Conservation (phyloP, 805 yeast species). For the Komagataella kurtzmanii region DNA sequence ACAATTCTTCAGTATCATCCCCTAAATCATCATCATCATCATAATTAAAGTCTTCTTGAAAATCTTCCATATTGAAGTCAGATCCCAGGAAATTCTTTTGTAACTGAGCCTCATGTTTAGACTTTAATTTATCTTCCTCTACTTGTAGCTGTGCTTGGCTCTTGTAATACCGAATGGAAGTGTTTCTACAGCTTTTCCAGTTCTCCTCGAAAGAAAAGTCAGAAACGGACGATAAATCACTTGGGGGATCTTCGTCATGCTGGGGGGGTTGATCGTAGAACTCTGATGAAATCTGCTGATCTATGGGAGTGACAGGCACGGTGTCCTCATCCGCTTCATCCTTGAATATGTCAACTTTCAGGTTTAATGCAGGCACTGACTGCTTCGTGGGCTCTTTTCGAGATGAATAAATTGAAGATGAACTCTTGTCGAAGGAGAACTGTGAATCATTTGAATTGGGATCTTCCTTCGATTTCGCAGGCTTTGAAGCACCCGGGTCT, state of each 20-base stretch:
- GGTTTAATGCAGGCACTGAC: neutral
- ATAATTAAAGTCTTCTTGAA: conserved; percentile 18
- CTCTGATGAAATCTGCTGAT: neutral
- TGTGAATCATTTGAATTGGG: neutral
- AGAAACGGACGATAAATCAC: conserved; percentile 10
- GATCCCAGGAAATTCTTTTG: conserved; percentile 12
- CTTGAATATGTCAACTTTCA: neutral
- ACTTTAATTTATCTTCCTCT: conserved; percentile 9
- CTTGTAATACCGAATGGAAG: conserved; percentile 23
- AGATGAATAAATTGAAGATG: neutral
- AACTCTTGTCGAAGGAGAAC: neutral
- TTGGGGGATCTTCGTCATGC: neutral
- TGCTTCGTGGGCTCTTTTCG: neutral
- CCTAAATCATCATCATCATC: conserved; percentile 15
- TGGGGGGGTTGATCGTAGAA: neutral
- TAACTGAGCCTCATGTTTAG: conserved; percentile 10
- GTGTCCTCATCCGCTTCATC: neutral
- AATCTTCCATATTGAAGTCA: conserved; percentile 10
- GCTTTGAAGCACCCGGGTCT: neutral
- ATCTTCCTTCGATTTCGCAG: neutral
- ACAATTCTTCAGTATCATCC: conserved; percentile 24
- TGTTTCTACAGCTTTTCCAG: conserved; percentile 16
- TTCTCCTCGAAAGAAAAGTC: conserved; percentile 21
- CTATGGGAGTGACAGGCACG: neutral
- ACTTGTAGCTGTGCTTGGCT: conserved; percentile 15